Evolutionary conservation across 1,284 basidiomycete species (phyloP), one percentile per base, ranked within the genome.

Genomic region (Papiliotrema nemorosa): DNA sequence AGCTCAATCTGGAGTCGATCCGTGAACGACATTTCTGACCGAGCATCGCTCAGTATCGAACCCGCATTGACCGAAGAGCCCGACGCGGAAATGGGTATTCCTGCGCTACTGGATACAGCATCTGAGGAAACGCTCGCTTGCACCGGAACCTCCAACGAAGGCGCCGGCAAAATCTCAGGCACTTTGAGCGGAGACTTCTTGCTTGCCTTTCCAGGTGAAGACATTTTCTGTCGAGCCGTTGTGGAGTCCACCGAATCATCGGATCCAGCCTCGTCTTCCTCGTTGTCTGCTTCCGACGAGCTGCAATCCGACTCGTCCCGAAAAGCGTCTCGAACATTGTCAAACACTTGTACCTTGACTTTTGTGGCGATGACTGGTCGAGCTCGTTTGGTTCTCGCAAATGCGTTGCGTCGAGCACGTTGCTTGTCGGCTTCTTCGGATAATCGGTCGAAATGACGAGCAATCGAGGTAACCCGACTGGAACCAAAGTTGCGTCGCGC

Each of bases 271-370:
- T 71, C 69, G 39, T 74, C 70, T 44, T 70, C 89, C 60, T 94
- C 90, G 59, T 93, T 90, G 21, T 89, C 91, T 60, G 91, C 89
- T 60, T 87, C 89, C 0, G 84, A 86, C 9, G 84, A 85, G 58
- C 87, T 86, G 51, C 81, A 66, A 50, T 77, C 75, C 34, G 85
- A 86, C 59, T 93, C 88, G 63, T 96, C 92, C 53, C 83, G 82
- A 63, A 97, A 89, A 0, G 90, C 93, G 64, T 97, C 92, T 64
- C 89, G 86, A 56, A 97, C 83, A 63, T 89, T 96, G 58, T 89
- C 86, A 41, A 97, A 83, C 34, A 97, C 84, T 66, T 93, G 86
- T 0, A 97, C 89, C 54, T 86, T 91, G 6, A 91, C 91, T 48
- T 86, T 83, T 3, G 92, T 88, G 29, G 86, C 86, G 6, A 87